Conservation (phyloP, 768 basidiomycete species). For the Pholiota microspora region DNA sequence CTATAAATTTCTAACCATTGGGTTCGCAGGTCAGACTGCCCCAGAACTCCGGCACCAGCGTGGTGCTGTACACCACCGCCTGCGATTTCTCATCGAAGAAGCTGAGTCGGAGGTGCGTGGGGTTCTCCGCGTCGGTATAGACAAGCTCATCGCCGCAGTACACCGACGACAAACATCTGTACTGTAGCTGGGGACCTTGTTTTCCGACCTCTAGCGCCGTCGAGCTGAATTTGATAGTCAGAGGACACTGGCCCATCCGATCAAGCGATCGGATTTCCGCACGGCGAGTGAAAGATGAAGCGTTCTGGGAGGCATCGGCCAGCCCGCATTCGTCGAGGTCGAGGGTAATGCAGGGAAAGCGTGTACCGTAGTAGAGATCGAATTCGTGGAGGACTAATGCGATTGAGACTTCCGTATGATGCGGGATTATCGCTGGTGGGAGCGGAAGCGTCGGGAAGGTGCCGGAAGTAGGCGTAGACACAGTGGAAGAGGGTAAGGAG, state of each 20-base stretch:
- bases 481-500: slow-evolving; percentile 1
- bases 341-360: slow-evolving; percentile 19
- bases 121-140: slow-evolving; percentile 5
- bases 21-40: slow-evolving; percentile 11
- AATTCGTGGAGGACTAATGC: slow-evolving; percentile 14
- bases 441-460: slow-evolving; percentile 1
- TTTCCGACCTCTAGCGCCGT: background rate
- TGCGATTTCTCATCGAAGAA: slow-evolving; percentile 1
- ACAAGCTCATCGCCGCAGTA: slow-evolving; percentile 13
- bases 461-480: background rate
- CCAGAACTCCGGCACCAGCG: slow-evolving; percentile 20
- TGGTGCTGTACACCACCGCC: slow-evolving; percentile 11
- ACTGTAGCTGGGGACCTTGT: slow-evolving; percentile 1
- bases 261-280: slow-evolving; percentile 12
- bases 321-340: slow-evolving; percentile 24
- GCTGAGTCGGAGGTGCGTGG: slow-evolving; percentile 5
- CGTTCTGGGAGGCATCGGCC: slow-evolving; percentile 6
- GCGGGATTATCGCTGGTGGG: background rate
- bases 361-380: slow-evolving; percentile 8
- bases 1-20: slow-evolving; percentile 9
- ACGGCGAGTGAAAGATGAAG: slow-evolving; percentile 12
- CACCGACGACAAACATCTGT: slow-evolving; percentile 16
- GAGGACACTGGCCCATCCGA: slow-evolving; percentile 14
- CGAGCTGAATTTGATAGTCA: slow-evolving; percentile 20
- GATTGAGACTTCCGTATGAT: slow-evolving; percentile 1